Evolutionary conservation across 805 yeast species (phyloP).

Genomic region (Debaryomyces tyrocola): DNA sequence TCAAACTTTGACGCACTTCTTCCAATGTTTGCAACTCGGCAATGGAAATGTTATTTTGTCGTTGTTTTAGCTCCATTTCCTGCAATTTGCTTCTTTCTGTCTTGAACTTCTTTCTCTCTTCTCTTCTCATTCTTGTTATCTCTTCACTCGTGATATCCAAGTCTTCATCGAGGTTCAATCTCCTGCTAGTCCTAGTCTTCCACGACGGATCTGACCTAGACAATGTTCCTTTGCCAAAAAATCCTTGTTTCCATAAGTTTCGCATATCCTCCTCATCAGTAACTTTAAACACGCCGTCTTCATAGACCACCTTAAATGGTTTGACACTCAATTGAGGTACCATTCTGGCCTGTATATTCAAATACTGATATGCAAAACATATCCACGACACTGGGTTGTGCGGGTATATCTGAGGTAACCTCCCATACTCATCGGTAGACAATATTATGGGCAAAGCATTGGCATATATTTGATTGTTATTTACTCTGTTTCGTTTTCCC

Average conservation of each 20-base stretch:
- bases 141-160: constrained; percentile 61
- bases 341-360: constrained; percentile 18
- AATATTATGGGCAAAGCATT: constrained; percentile 60
- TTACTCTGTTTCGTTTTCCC: constrained; percentile 34
- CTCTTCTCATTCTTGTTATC: constrained; percentile 69
- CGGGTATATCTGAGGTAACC: constrained; percentile 53
- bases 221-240: constrained; percentile 88
- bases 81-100: constrained; percentile 52
- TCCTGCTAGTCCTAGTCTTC: constrained; percentile 60
- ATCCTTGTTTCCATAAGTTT: constrained; percentile 78
- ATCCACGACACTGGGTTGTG: constrained; percentile 72
- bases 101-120: constrained; percentile 72
- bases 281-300: constrained; percentile 40
- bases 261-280: constrained; percentile 46
- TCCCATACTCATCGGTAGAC: constrained; percentile 34
- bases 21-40: constrained; percentile 22
- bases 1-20: constrained; percentile 14
- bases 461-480: constrained; percentile 30
- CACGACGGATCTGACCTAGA: constrained; percentile 94
- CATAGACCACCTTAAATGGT: constrained; percentile 21
- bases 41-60: constrained; percentile 23
- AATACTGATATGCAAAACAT: constrained; percentile 39
- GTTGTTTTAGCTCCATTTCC: constrained; percentile 51
- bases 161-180: constrained; percentile 47
- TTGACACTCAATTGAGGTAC: constrained; percentile 24